phyloP scores from a whole-genome alignment of 2,329 filamentous ascomycete genomes.

The Setomelanomma holmii region DNA sequence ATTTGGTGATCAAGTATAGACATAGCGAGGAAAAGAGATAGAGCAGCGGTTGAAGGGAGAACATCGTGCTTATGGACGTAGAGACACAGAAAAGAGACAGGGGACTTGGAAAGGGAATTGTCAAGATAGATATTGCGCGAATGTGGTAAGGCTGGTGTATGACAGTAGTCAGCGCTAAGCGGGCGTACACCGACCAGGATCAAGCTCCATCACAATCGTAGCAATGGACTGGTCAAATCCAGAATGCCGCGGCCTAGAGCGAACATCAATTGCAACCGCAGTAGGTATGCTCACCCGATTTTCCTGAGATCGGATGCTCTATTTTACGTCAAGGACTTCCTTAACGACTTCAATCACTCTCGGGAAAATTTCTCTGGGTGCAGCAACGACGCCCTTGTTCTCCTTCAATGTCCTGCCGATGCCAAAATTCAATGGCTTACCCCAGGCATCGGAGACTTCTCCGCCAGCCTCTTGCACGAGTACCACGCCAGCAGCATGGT shows the following conservation, averaged over 20 bases:
- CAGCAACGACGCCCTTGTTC: conserved; percentile 95
- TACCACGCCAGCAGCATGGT: conserved; percentile 93
- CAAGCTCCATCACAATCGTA: neutral
- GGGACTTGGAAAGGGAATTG: neutral
- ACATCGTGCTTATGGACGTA: neutral
- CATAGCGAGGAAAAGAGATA: neutral
- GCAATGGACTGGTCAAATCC: neutral
- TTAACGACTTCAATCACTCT: conserved; percentile 83
- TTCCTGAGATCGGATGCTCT: neutral
- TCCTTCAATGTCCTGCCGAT: conserved; percentile 82
- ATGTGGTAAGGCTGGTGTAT: neutral
- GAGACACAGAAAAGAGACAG: neutral
- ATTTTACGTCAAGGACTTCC: conserved; percentile 67
- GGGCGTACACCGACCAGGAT: neutral
- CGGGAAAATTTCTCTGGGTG: conserved; percentile 76
- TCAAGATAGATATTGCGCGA: too few species aligned
- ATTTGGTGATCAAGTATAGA: conserved; percentile 5
- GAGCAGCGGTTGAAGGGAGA: neutral
- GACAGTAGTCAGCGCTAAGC: neutral
- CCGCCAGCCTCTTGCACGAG: conserved; percentile 95
- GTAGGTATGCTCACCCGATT: neutral
- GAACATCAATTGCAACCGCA: neutral
- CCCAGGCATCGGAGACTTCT: conserved; percentile 85
- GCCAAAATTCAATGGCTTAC: conserved; percentile 85
- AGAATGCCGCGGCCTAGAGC: too few species aligned